Evolutionary conservation across 2,329 filamentous ascomycete species (phyloP).

Genomic region (Penicillium thymicola): DNA sequence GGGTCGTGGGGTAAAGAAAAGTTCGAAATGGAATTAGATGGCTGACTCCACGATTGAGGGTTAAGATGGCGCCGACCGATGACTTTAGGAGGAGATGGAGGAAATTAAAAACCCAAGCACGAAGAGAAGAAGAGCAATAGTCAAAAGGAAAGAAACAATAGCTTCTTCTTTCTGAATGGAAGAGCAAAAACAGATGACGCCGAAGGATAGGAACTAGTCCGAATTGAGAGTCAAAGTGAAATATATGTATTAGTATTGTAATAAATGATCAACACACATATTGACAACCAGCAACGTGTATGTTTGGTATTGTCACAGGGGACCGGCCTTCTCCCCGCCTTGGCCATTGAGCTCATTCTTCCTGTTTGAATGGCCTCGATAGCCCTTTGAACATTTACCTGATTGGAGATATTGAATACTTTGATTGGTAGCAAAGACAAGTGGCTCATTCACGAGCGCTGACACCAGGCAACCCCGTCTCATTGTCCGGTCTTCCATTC

Average conservation of each 20-base stretch:
- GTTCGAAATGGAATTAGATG: neutral
- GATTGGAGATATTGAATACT: neutral
- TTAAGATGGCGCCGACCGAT: neutral
- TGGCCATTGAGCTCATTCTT: slow-evolving; percentile 19
- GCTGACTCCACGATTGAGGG: neutral
- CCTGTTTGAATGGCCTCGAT: slow-evolving; percentile 17
- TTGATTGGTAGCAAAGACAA: neutral
- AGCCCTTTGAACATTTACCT: neutral
- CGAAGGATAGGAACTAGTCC: slow-evolving; percentile 7
- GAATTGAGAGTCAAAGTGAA: slow-evolving; percentile 2
- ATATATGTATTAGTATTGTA: slow-evolving; percentile 4
- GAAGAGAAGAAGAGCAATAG: neutral
- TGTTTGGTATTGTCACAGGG: slow-evolving; percentile 31
- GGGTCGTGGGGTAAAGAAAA: slow-evolving; percentile 6
- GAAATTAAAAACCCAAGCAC: neutral
- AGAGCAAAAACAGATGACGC: slow-evolving; percentile 6
- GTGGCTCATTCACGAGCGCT: neutral
- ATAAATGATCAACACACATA: neutral
- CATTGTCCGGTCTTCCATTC: slow-evolving; percentile 1
- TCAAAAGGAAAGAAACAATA: neutral
- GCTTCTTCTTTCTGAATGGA: neutral
- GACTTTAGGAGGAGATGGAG: neutral
- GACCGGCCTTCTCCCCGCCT: slow-evolving; percentile 22
- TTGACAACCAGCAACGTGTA: neutral
- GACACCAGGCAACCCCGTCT: neutral